Conservation (phyloP, 495 filamentous ascomycete genomes). For the Neurospora sp. region DNA sequence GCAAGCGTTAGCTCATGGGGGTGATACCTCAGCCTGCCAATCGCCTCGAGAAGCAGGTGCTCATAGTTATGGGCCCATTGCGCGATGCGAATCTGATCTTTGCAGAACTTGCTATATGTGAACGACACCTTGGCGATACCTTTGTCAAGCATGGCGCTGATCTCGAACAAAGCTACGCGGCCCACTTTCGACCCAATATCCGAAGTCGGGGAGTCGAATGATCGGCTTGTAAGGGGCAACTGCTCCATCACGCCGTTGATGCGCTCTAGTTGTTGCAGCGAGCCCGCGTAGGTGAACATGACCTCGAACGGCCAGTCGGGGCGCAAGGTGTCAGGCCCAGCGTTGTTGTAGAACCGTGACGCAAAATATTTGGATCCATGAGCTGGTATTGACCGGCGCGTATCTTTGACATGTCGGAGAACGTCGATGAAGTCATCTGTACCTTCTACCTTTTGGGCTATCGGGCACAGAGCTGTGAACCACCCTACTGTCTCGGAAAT, state of each 20-base stretch:
- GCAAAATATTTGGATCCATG: conserved; percentile 23
- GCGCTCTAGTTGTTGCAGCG: conserved; percentile 52
- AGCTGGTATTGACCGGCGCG: conserved; percentile 20
- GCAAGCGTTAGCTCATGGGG: conserved; percentile 46
- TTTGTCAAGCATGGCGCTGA: conserved; percentile 46
- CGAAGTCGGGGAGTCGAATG: conserved; percentile 32
- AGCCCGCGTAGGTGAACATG: conserved; percentile 59
- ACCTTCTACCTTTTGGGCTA: conserved; percentile 21
- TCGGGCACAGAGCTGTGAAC: conserved; percentile 37
- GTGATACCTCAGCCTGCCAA: conserved; percentile 39
- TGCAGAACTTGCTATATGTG: conserved; percentile 50
- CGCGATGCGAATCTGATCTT: conserved; percentile 45
- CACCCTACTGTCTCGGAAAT: conserved; percentile 40
- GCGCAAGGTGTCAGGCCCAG: conserved; percentile 30
- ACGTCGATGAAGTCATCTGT: conserved; percentile 31
- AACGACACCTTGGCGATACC: conserved; percentile 55
- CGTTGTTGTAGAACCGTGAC: conserved; percentile 36
- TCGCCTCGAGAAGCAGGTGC: conserved; percentile 40
- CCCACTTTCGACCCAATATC: conserved; percentile 47
- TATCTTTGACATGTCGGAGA: conserved; percentile 33
- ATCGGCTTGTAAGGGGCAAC: conserved; percentile 31
- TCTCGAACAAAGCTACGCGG: conserved; percentile 57
- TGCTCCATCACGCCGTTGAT: conserved; percentile 52
- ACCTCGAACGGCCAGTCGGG: conserved; percentile 57
- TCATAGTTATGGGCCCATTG: conserved; percentile 52